Conservation (phyloP, 768 basidiomycete genomes). For the Chlorophyllum brunneum region DNA sequence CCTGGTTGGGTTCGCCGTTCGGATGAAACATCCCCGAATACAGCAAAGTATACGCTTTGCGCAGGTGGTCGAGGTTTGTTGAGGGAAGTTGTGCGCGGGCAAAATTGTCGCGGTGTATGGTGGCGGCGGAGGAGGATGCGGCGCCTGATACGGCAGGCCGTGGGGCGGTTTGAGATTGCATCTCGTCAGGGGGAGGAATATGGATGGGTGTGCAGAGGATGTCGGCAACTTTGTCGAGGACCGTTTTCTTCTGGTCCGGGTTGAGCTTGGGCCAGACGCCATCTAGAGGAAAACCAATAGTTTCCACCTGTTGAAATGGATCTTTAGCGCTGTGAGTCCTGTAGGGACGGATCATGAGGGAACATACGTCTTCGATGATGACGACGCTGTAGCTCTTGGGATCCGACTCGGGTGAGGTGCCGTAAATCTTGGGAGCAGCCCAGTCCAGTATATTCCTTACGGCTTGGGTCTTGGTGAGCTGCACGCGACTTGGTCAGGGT, state of each 20-base stretch:
- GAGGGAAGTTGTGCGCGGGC: not conserved
- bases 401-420: constrained; percentile 2
- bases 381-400: constrained; percentile 9
- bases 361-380: constrained; percentile 11
- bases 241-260: constrained; percentile 4
- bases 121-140: constrained; percentile 3
- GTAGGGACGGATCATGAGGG: not conserved
- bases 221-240: constrained; percentile 10
- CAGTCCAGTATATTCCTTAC: constrained; percentile 11
- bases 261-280: not conserved
- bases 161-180: constrained; percentile 1
- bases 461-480: constrained; percentile 2
- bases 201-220: constrained; percentile 10
- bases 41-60: constrained; percentile 8
- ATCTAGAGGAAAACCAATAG: not conserved
- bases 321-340: not conserved
- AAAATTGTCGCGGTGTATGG: not conserved
- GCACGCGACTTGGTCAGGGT: too few species aligned
- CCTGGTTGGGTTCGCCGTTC: constrained; percentile 6
- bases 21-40: constrained; percentile 7
- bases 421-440: constrained; percentile 13
- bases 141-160: not conserved
- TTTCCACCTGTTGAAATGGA: constrained; percentile 1
- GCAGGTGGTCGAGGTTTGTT: constrained; percentile 3
- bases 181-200: not conserved